These are phyloP conservation scores for Hypoxylon sp. DNA, from an alignment of 2,329 filamentous ascomycete genomes.

Conservation along the genomic window DNA sequence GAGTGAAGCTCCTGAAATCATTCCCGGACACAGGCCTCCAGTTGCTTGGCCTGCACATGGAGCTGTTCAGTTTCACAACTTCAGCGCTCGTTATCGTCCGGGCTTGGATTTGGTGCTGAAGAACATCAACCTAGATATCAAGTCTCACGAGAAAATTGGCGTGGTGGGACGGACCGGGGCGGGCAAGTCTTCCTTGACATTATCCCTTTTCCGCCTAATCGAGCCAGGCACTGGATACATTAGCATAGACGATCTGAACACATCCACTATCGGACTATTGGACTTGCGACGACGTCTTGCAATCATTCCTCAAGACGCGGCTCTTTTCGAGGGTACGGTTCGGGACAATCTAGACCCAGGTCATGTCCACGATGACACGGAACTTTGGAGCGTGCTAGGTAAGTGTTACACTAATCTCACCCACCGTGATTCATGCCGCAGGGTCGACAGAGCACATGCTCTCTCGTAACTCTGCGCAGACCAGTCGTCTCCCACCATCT, in stretches of 20 bases:
- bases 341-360: slow-evolving; percentile 96
- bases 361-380: slow-evolving; percentile 95
- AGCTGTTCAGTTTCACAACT: slow-evolving; percentile 90
- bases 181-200: slow-evolving; percentile 93
- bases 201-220: slow-evolving; percentile 95
- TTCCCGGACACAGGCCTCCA: slow-evolving; percentile 86
- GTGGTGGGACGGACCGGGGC: slow-evolving; percentile 96
- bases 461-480: slow-evolving; percentile 38
- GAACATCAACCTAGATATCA: slow-evolving; percentile 91
- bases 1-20: slow-evolving; percentile 93
- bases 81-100: slow-evolving; percentile 91
- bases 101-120: slow-evolving; percentile 93
- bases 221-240: slow-evolving; percentile 87
- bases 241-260: slow-evolving; percentile 89
- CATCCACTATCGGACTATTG: slow-evolving; percentile 87
- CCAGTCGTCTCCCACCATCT: slow-evolving; percentile 40
- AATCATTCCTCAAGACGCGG: slow-evolving; percentile 98
- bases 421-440: slow-evolving; percentile 39
- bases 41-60: slow-evolving; percentile 93
- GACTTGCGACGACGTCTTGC: slow-evolving; percentile 90
- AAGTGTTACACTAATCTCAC: slow-evolving; percentile 58
- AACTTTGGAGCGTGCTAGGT: slow-evolving; percentile 96
- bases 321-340: slow-evolving; percentile 92
- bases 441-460: slow-evolving; percentile 45
- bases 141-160: slow-evolving; percentile 97